Conservation (phyloP, 192 early-diverging fungal genomes). For the Podila minutissima region DNA sequence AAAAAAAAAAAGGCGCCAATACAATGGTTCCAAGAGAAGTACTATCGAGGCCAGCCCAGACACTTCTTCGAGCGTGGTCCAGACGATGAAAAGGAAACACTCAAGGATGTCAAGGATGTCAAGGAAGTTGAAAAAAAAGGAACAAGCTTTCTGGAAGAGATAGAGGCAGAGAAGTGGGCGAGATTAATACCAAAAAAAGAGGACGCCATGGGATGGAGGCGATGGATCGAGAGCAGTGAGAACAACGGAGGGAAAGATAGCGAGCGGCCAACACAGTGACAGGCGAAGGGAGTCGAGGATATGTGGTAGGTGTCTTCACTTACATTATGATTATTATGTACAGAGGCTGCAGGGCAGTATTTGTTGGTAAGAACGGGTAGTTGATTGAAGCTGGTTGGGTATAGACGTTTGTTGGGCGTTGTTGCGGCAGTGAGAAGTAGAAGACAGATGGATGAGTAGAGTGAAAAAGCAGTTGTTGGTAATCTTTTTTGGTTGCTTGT, state of each 20-base stretch:
- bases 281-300: background rate
- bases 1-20: background rate
- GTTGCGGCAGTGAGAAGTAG: background rate
- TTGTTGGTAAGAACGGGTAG: background rate
- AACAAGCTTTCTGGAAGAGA: background rate
- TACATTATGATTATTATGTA: slow-evolving; percentile 1
- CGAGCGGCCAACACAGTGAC: background rate
- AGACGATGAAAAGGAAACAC: background rate
- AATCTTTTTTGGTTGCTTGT: background rate
- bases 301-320: background rate
- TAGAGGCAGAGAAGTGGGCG: background rate
- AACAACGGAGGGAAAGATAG: background rate
- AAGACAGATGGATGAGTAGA: background rate
- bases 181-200: slow-evolving; percentile 1
- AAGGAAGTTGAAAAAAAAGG: background rate
- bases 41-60: no score
- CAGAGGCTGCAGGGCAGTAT: background rate
- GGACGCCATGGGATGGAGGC: background rate
- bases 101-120: background rate
- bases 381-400: background rate
- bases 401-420: background rate
- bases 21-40: no score
- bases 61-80: background rate
- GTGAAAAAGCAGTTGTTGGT: background rate
- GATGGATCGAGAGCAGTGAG: background rate